A percentile compares a stretch with the other conserved stretches of the same genome.
These are phyloP conservation scores for Aspergillus bombycis DNA, from an alignment of 2,329 filamentous ascomycete species.

Conservation along the genomic window DNA sequence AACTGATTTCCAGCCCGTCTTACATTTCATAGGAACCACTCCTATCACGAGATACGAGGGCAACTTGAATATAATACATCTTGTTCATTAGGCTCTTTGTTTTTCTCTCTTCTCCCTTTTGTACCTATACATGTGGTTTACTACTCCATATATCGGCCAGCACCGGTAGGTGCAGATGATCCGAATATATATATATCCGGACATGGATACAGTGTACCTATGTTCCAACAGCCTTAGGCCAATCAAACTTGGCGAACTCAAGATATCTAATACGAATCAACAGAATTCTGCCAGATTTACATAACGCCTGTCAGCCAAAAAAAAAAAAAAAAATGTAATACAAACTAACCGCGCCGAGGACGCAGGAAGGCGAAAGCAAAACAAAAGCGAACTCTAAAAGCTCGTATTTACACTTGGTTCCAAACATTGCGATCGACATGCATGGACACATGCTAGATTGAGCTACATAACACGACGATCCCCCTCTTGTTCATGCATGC, in stretches of 20 bases:
- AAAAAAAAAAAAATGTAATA: neutral
- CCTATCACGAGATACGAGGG: neutral
- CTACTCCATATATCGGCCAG: too few relatives aligned
- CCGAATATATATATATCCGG: too few relatives aligned
- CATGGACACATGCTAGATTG: neutral
- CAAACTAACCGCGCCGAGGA: neutral
- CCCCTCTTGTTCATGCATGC: neutral
- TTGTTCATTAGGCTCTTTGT: neutral
- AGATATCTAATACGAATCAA: neutral
- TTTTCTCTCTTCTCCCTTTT: too few relatives aligned
- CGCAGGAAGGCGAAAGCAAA: neutral
- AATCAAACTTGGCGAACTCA: too few relatives aligned
- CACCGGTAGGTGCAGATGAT: too few relatives aligned
- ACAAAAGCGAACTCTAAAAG: neutral
- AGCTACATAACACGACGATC: neutral
- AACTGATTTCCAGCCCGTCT: neutral
- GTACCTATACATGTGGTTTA: too few relatives aligned
- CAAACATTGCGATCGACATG: neutral
- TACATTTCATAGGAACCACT: neutral
- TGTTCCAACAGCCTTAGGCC: too few relatives aligned
- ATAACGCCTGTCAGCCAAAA: too few relatives aligned
- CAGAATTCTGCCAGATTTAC: too few relatives aligned
- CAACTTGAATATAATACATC: neutral
- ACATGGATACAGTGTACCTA: too few relatives aligned
- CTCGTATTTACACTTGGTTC: neutral